Evolutionary conservation across 352 stramenopile genomes (phyloP).

Genomic region (Pythium periplocum): DNA sequence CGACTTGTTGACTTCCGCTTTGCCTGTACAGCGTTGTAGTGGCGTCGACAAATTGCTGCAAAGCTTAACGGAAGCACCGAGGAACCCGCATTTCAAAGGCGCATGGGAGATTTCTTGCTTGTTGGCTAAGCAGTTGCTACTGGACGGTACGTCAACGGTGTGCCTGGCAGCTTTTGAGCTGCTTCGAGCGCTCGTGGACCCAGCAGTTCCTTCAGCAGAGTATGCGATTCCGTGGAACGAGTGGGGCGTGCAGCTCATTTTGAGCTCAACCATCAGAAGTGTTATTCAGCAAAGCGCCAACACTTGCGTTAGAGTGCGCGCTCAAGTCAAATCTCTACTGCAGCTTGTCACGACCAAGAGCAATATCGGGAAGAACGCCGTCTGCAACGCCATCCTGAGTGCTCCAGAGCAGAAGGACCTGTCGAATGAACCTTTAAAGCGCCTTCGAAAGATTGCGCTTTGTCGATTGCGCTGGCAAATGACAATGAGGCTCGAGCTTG

Average conservation of each 20-base stretch:
- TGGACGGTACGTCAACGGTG: conserved; percentile 39
- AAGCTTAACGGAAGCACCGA: conserved; percentile 24
- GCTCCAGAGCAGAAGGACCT: conserved; percentile 57
- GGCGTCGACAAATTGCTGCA: conserved; percentile 57
- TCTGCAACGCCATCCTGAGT: conserved; percentile 70
- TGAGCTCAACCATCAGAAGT: conserved; percentile 69
- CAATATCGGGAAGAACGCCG: conserved; percentile 42
- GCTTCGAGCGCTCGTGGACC: conserved; percentile 47
- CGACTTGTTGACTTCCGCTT: conserved; percentile 41
- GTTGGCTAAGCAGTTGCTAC: conserved; percentile 56
- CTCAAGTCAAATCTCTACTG: conserved; percentile 41
- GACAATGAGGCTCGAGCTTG: conserved; percentile 48
- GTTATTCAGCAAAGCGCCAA: conserved; percentile 67
- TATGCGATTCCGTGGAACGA: conserved; percentile 74
- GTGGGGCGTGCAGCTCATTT: conserved; percentile 72
- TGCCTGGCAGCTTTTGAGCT: conserved; percentile 53
- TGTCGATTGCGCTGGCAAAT: conserved; percentile 63
- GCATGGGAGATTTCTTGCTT: conserved; percentile 73
- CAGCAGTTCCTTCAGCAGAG: conserved; percentile 20
- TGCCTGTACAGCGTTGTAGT: conserved; percentile 29
- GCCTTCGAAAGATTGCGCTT: conserved; percentile 36
- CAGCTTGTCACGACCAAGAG: conserved; percentile 42
- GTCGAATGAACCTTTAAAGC: conserved; percentile 22
- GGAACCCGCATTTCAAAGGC: conserved; percentile 40
- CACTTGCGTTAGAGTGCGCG: conserved; percentile 56